Evolutionary conservation across 2,329 filamentous ascomycete genomes (phyloP).

Genomic region (Phialemoniopsis sp.): DNA sequence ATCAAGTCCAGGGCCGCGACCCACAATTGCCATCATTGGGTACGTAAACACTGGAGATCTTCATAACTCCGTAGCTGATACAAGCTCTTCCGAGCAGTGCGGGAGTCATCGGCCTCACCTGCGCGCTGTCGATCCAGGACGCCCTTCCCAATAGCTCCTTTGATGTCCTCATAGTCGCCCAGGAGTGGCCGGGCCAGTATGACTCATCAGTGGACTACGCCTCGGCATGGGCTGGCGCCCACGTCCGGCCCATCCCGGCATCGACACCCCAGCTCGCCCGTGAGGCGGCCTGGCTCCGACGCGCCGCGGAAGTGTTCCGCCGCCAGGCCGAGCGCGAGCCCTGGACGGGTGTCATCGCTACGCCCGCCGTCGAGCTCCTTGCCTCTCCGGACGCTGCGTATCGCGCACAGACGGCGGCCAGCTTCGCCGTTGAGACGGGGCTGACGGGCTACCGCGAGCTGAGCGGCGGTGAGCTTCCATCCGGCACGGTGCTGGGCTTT

Average conservation of each 20-base stretch:
- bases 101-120: constrained; percentile 47
- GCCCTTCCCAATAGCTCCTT: constrained; percentile 14
- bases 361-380: constrained; percentile 47
- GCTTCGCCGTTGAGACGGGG: constrained; percentile 23
- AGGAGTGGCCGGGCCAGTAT: constrained; percentile 41
- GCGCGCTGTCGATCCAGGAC: constrained; percentile 39
- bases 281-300: constrained; percentile 14
- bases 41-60: constrained; percentile 1
- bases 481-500: constrained; percentile 37
- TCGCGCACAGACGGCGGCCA: constrained; percentile 2
- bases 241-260: constrained; percentile 45
- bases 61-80: no score
- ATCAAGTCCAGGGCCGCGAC: not conserved
- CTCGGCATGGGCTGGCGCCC: constrained; percentile 54
- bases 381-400: constrained; percentile 40
- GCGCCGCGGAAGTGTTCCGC: constrained; percentile 15
- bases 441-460: constrained; percentile 33
- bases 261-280: no score
- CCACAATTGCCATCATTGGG: constrained; percentile 7
- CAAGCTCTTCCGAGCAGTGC: constrained; percentile 36
- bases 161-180: constrained; percentile 39
- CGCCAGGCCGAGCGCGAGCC: constrained; percentile 30
- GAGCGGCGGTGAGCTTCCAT: constrained; percentile 29
- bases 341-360: constrained; percentile 41
- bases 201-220: constrained; percentile 48